phyloP scores from a whole-genome alignment of 2,329 filamentous ascomycete species.

The Boeremia lycopersici region DNA sequence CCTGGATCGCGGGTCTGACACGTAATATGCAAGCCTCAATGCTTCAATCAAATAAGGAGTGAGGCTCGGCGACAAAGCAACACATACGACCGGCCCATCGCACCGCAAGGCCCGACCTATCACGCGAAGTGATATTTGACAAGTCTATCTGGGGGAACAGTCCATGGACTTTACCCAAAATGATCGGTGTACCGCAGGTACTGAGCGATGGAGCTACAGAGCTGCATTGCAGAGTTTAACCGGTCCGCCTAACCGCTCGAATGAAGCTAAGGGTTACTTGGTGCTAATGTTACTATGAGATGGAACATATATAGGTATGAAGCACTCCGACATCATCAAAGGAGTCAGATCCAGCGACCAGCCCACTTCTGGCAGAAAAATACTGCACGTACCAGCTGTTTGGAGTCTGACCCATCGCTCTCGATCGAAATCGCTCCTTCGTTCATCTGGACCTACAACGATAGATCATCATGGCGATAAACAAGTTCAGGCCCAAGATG shows the following conservation, averaged over 20 bases:
- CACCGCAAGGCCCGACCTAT: slow-evolving; percentile 2
- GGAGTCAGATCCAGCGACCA: slow-evolving; percentile 22
- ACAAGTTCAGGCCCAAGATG: slow-evolving; percentile 29
- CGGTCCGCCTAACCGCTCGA: slow-evolving; percentile 36
- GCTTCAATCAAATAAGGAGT: neutral
- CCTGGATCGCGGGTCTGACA: neutral
- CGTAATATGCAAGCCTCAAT: slow-evolving; percentile 1
- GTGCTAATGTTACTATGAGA: slow-evolving; percentile 13
- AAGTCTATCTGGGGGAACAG: slow-evolving; percentile 9
- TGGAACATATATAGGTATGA: slow-evolving; percentile 35
- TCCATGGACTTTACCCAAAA: slow-evolving; percentile 27
- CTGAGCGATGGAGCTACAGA: slow-evolving; percentile 26
- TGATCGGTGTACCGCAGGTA: slow-evolving; percentile 21
- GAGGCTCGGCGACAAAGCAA: neutral
- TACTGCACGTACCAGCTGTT: slow-evolving; percentile 26
- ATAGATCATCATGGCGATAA: slow-evolving; percentile 26
- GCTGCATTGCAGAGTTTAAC: slow-evolving; percentile 33
- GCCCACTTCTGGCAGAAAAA: slow-evolving; percentile 20
- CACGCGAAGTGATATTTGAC: slow-evolving; percentile 17
- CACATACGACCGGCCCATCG: neutral
- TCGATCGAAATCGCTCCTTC: neutral
- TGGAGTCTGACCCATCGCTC: slow-evolving; percentile 4
- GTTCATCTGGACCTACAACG: neutral
- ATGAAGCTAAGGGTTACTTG: slow-evolving; percentile 23
- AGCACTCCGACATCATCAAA: slow-evolving; percentile 22